These are phyloP conservation scores for Phanerochaete sordida DNA, from an alignment of 768 basidiomycete species.

Conservation along the genomic window DNA sequence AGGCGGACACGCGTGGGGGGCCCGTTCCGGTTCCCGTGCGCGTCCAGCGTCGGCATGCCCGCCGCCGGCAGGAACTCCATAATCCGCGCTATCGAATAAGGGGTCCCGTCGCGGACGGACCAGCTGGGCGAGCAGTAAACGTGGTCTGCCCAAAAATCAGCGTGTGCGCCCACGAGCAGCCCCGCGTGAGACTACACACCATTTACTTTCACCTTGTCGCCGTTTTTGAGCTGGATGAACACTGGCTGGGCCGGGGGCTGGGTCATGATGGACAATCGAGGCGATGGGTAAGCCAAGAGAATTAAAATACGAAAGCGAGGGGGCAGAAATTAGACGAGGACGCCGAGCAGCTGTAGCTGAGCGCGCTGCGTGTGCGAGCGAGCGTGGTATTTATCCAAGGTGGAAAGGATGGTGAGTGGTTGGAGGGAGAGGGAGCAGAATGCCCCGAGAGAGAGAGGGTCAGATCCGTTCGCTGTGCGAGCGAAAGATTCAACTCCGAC, in stretches of 20 bases:
- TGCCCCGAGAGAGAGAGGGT: conserved; percentile 14
- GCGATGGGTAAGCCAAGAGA: neutral
- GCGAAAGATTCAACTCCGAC: conserved; percentile 26
- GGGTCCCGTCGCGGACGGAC: conserved; percentile 89
- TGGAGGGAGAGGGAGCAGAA: conserved; percentile 17
- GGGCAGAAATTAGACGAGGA: conserved; percentile 13
- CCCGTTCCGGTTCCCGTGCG: conserved; percentile 62
- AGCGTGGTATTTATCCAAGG: conserved; percentile 11
- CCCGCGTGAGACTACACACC: conserved; percentile 45
- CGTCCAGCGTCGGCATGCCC: conserved; percentile 48
- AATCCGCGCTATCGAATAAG: conserved; percentile 93
- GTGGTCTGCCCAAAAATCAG: conserved; percentile 66
- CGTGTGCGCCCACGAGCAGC: conserved; percentile 24
- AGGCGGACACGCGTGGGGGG: conserved; percentile 81
- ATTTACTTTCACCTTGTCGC: conserved; percentile 82
- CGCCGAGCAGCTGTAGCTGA: neutral
- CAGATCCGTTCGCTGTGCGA: conserved; percentile 26
- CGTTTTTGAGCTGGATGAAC: conserved; percentile 64
- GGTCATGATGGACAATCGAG: conserved; percentile 18
- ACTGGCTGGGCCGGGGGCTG: conserved; percentile 37
- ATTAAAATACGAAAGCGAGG: neutral
- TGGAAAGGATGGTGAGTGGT: conserved; percentile 6
- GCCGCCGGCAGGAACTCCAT: conserved; percentile 93
- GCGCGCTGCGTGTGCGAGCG: neutral
- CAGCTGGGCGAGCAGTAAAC: conserved; percentile 95